Evolutionary conservation across 495 filamentous ascomycete species (phyloP).

Genomic region (Glonium stellatum): DNA sequence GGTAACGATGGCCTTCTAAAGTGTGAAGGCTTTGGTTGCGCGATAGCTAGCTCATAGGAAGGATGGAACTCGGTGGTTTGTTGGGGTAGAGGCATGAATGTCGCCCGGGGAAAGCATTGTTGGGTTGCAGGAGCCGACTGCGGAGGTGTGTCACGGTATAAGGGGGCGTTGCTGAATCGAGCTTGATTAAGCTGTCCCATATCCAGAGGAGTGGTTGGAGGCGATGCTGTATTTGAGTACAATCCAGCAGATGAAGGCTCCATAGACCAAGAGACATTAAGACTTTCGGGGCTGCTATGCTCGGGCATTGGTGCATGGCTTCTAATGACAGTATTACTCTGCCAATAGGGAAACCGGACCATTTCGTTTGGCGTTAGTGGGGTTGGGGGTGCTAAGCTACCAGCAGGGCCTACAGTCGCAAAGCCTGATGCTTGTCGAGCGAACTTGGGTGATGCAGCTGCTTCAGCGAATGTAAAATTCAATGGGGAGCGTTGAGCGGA

Average conservation of each 20-base stretch:
- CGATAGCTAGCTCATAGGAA: slow-evolving; percentile 18
- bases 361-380: slow-evolving; percentile 36
- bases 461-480: slow-evolving; percentile 33
- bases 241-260: slow-evolving; percentile 20
- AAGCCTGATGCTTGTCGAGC: slow-evolving; percentile 15
- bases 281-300: slow-evolving; percentile 23
- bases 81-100: slow-evolving; percentile 24
- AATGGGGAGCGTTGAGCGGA: slow-evolving; percentile 40
- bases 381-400: slow-evolving; percentile 37
- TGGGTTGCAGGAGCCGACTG: slow-evolving; percentile 39
- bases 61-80: slow-evolving; percentile 17
- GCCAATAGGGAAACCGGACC: slow-evolving; percentile 25
- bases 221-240: slow-evolving; percentile 27
- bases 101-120: slow-evolving; percentile 30
- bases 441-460: slow-evolving; percentile 35
- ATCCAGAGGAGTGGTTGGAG: slow-evolving; percentile 36
- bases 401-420: slow-evolving; percentile 14
- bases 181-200: slow-evolving; percentile 25
- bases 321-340: slow-evolving; percentile 22
- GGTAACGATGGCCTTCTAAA: slow-evolving; percentile 27
- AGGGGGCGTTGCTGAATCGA: slow-evolving; percentile 13
- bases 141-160: slow-evolving; percentile 36
- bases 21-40: slow-evolving; percentile 26
- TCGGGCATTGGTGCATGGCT: slow-evolving; percentile 24
- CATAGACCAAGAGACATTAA: slow-evolving; percentile 17